Percentiles rank a stretch among this genome's conserved stretches.
Evolutionary conservation across 768 basidiomycete genomes (phyloP).

Genomic region (Asterophora parasitica): DNA sequence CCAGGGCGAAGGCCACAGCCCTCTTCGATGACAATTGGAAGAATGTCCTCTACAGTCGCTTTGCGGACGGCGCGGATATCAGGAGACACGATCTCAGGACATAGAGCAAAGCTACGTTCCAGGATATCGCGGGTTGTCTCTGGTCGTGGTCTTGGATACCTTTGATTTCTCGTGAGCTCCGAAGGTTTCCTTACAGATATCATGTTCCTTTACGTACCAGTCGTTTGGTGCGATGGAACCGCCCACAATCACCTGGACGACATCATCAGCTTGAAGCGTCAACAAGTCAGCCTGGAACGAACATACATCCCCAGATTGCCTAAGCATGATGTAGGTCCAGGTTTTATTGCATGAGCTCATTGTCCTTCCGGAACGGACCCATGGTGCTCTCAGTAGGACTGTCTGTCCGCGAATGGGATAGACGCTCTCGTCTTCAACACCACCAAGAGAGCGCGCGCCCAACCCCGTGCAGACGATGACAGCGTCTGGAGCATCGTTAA

Average conservation of each 20-base stretch:
- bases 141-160: conserved; percentile 55
- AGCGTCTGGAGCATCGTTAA: conserved; percentile 36
- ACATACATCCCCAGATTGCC: conserved; percentile 46
- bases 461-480: conserved; percentile 67
- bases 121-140: conserved; percentile 58
- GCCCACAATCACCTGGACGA: conserved; percentile 44
- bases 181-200: not conserved
- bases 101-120: conserved; percentile 39
- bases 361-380: conserved; percentile 48
- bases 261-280: not conserved
- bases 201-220: conserved; percentile 41
- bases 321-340: conserved; percentile 58
- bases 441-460: conserved; percentile 64
- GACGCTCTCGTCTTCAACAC: conserved; percentile 67
- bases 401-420: conserved; percentile 80
- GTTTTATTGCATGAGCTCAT: conserved; percentile 33
- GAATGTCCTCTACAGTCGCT: conserved; percentile 46
- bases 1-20: conserved; percentile 53
- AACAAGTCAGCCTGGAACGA: not conserved
- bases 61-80: conserved; percentile 34
- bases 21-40: conserved; percentile 45
- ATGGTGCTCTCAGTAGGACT: conserved; percentile 61
- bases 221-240: conserved; percentile 55
- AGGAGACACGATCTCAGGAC: conserved; percentile 46
- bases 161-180: conserved; percentile 17